A percentile compares a stretch with the other conserved stretches of the same genome.
Evolutionary conservation across 805 yeast species (phyloP).

Genomic region (Hanseniaspora hatyaiensis): DNA sequence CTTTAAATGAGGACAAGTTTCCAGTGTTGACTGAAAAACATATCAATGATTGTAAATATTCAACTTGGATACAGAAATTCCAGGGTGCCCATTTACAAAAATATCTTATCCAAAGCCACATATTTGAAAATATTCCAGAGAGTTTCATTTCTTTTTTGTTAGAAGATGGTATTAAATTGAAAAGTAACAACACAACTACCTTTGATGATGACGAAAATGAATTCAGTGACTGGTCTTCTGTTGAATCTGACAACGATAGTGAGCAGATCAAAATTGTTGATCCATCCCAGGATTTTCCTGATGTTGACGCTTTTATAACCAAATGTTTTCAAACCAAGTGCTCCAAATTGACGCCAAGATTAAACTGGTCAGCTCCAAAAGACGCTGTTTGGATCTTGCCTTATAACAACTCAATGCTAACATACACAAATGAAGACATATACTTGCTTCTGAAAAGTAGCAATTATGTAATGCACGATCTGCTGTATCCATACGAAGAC

Average conservation of each 20-base stretch:
- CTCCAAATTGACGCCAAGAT: slow-evolving; percentile 53
- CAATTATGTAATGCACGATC: slow-evolving; percentile 76
- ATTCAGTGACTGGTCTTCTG: slow-evolving; percentile 64
- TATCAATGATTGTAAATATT: slow-evolving; percentile 41
- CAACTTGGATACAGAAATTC: slow-evolving; percentile 50
- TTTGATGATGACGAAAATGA: slow-evolving; percentile 37
- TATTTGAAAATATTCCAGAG: slow-evolving; percentile 48
- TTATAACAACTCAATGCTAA: slow-evolving; percentile 54
- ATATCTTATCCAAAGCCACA: slow-evolving; percentile 22
- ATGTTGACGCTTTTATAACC: slow-evolving; percentile 46
- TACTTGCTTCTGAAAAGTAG: slow-evolving; percentile 76
- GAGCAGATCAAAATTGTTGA: slow-evolving; percentile 23
- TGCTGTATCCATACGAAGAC: slow-evolving; percentile 56
- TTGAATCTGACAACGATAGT: slow-evolving; percentile 26
- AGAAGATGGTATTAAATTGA: slow-evolving; percentile 58
- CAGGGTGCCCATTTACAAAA: slow-evolving; percentile 20
- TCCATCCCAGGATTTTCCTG: slow-evolving; percentile 44
- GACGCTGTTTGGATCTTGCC: slow-evolving; percentile 89
- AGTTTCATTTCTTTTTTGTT: slow-evolving; percentile 48
- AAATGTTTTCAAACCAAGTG: slow-evolving; percentile 39
- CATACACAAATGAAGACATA: slow-evolving; percentile 60
- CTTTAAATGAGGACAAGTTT: slow-evolving; percentile 11
- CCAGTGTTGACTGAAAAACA: slow-evolving; percentile 31
- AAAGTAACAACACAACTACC: slow-evolving; percentile 33
- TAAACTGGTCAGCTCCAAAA: slow-evolving; percentile 95